A percentile compares a stretch with the other conserved stretches of the same genome.
Evolutionary conservation across 2,329 filamentous ascomycete species (phyloP).

Genomic region (Claviceps sp.): DNA sequence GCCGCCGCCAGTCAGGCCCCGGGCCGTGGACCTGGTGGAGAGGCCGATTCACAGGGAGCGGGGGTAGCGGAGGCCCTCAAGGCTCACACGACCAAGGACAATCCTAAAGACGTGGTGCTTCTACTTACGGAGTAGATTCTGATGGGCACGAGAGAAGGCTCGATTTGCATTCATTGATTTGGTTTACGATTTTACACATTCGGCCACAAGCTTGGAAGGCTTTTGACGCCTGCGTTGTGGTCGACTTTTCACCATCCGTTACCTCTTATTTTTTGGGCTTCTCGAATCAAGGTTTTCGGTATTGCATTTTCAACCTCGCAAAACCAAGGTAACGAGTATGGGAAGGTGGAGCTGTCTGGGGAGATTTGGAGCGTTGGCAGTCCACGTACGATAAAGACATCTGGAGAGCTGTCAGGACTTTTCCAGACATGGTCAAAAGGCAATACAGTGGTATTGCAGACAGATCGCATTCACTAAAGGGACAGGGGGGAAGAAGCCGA

Average conservation of each 20-base stretch:
- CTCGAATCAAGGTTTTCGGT: neutral
- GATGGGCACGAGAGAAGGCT: neutral
- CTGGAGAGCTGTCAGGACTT: too few relatives aligned
- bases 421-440: too few relatives aligned
- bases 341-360: neutral
- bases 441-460: too few relatives aligned
- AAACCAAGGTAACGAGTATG: neutral
- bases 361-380: neutral
- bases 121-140: neutral
- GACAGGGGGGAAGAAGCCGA: neutral
- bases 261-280: neutral
- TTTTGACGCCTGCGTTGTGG: too few relatives aligned
- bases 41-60: constrained; percentile 22
- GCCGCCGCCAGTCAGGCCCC: constrained; percentile 19
- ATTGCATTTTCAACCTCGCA: neutral
- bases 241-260: neutral
- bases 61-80: constrained; percentile 14
- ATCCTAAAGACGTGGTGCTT: constrained; percentile 10
- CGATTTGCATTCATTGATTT: neutral
- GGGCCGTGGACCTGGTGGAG: constrained; percentile 28
- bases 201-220: neutral
- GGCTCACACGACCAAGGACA: constrained; percentile 17
- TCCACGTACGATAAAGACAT: neutral
- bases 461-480: too few relatives aligned
- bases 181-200: neutral